Conservation (phyloP, 2,329 filamentous ascomycete genomes). For the Sclerotiophoma versabilis region DNA sequence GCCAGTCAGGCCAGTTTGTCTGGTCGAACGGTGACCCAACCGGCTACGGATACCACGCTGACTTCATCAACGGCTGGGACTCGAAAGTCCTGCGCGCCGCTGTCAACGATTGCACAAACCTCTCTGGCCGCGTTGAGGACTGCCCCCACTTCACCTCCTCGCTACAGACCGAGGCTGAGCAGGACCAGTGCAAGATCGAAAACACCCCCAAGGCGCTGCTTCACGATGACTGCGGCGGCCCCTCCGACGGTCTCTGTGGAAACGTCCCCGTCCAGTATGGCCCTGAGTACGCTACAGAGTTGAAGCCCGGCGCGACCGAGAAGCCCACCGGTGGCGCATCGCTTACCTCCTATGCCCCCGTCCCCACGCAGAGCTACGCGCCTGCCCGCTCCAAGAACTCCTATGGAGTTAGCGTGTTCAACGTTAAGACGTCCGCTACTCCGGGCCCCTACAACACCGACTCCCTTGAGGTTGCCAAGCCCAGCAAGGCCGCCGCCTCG, state of each 20-base stretch:
- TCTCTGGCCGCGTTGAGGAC: conserved; percentile 72
- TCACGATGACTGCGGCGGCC: conserved; percentile 66
- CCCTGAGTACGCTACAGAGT: conserved; percentile 49
- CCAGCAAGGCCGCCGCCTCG: conserved; percentile 11
- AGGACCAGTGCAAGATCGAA: conserved; percentile 67
- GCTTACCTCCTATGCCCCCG: conserved; percentile 27
- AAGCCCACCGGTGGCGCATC: conserved; percentile 31
- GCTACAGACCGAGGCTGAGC: conserved; percentile 65
- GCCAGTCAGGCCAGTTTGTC: conserved; percentile 65
- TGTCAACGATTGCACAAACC: conserved; percentile 76
- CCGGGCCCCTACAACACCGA: conserved; percentile 13
- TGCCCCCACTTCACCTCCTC: conserved; percentile 70
- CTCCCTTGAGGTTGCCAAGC: conserved; percentile 11
- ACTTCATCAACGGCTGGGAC: conserved; percentile 78
- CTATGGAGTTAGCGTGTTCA: conserved; percentile 46
- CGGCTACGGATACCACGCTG: conserved; percentile 74
- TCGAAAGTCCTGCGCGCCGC: conserved; percentile 69
- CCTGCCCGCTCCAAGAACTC: conserved; percentile 39
- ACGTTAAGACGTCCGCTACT: conserved; percentile 22
- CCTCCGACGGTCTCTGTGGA: conserved; percentile 70
- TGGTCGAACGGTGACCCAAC: conserved; percentile 76
- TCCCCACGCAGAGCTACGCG: conserved; percentile 47
- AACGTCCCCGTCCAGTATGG: conserved; percentile 60
- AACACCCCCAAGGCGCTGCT: conserved; percentile 61
- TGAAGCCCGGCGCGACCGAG: conserved; percentile 29